Conservation (phyloP, 805 yeast species). For the Candida gorgasii region DNA sequence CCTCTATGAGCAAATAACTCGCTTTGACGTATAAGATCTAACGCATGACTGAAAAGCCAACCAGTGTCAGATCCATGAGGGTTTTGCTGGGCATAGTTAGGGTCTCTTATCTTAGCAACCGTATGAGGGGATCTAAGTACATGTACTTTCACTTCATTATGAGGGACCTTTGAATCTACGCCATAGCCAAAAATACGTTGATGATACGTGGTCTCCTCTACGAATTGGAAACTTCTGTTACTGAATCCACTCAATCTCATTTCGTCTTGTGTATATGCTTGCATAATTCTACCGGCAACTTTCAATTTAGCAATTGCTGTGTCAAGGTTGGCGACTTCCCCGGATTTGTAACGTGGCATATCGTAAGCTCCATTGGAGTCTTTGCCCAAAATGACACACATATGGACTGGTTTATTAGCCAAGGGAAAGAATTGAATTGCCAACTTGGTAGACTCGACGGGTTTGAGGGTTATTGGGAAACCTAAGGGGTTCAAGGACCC, state of each 20-base stretch:
- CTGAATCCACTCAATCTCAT: constrained; percentile 81
- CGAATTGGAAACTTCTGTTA: constrained; percentile 71
- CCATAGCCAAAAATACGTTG: constrained; percentile 36
- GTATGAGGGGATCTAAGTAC: constrained; percentile 67
- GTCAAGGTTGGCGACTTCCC: constrained; percentile 68
- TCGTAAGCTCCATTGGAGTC: constrained; percentile 77
- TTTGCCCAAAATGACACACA: constrained; percentile 71
- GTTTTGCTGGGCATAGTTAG: constrained; percentile 87
- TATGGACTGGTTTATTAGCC: constrained; percentile 75
- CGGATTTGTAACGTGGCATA: constrained; percentile 53
- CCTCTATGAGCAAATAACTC: constrained; percentile 33
- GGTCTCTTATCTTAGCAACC: constrained; percentile 69
- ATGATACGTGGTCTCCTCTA: constrained; percentile 47
- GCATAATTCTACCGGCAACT: constrained; percentile 85
- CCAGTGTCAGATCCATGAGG: constrained; percentile 70
- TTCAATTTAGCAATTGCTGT: constrained; percentile 72
- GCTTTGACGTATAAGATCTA: constrained; percentile 59
- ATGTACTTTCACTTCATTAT: constrained; percentile 73
- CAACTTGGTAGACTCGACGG: constrained; percentile 17
- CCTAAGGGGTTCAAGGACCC: constrained; percentile 3
- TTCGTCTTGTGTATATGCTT: constrained; percentile 88
- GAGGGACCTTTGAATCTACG: constrained; percentile 53
- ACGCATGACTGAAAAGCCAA: constrained; percentile 74
- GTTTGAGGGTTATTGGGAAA: not conserved
- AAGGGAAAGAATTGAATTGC: constrained; percentile 46